These are phyloP conservation scores for Tulasnella sp. DNA, from an alignment of 768 basidiomycete genomes.

Conservation along the genomic window DNA sequence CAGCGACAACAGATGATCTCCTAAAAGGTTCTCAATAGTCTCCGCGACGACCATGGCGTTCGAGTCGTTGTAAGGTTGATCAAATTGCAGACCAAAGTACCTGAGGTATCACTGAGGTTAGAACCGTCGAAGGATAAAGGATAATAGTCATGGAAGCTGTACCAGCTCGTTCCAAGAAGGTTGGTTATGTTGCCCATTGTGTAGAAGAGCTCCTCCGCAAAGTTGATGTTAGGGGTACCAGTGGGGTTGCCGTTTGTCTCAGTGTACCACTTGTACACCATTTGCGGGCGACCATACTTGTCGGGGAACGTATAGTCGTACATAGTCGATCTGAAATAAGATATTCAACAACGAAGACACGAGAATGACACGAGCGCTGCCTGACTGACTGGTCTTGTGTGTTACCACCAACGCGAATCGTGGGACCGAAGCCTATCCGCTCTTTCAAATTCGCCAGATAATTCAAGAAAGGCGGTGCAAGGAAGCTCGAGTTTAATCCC, in stretches of 20 bases:
- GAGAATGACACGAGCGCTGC: constrained; percentile 19
- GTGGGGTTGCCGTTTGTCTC: constrained; percentile 28
- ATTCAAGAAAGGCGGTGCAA: constrained; percentile 39
- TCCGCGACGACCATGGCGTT: constrained; percentile 36
- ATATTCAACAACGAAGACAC: neutral
- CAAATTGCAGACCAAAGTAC: constrained; percentile 27
- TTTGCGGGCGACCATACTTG: constrained; percentile 25
- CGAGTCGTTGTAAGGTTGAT: constrained; percentile 8
- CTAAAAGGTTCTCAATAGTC: constrained; percentile 50
- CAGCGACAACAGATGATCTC: constrained; percentile 52
- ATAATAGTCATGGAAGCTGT: constrained; percentile 20
- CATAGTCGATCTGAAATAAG: constrained; percentile 4
- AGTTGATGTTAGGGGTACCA: constrained; percentile 54
- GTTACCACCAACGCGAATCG: constrained; percentile 42
- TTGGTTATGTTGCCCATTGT: constrained; percentile 50
- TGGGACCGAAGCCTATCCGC: constrained; percentile 32
- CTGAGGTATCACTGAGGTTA: neutral
- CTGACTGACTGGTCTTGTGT: constrained; percentile 33
- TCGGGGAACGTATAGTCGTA: neutral
- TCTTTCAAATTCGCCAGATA: constrained; percentile 36
- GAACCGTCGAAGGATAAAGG: no score
- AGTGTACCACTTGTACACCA: constrained; percentile 29
- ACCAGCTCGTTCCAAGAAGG: constrained; percentile 54
- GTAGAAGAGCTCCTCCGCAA: constrained; percentile 56
- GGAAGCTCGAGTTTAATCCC: constrained; percentile 20